Evolutionary conservation across 441 rosid genomes (phyloP).

Genomic region (Flueggea neowawraea): DNA sequence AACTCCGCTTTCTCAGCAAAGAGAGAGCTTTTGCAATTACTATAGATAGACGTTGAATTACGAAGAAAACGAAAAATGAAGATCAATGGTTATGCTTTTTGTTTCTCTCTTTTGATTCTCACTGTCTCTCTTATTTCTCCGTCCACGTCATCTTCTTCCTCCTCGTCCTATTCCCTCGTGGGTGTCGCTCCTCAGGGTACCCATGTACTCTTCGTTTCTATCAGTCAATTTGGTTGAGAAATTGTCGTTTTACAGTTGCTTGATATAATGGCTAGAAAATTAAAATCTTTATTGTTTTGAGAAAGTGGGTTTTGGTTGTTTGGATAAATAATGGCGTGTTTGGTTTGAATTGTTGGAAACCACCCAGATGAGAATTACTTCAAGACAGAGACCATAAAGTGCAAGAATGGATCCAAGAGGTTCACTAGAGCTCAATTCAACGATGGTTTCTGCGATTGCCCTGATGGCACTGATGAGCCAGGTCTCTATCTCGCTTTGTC

Average conservation of each 20-base stretch:
- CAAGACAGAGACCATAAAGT: conserved; percentile 53
- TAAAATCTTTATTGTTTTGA: neutral
- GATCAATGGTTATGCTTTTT: neutral
- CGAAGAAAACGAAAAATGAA: conserved; percentile 10
- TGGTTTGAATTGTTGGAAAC: neutral
- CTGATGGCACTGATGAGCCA: conserved; percentile 94
- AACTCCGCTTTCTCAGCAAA: too few species aligned
- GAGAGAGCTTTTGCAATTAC: too few species aligned
- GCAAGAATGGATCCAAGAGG: conserved; percentile 81
- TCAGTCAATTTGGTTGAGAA: neutral
- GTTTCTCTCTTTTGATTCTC: conserved; percentile 1
- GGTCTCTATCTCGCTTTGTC: conserved; percentile 30
- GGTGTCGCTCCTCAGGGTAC: conserved; percentile 31
- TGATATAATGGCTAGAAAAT: too few species aligned
- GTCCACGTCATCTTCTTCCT: conserved; percentile 10
- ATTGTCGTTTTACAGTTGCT: too few species aligned
- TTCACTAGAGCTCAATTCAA: conserved; percentile 78
- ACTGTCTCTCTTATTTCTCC: conserved; percentile 4
- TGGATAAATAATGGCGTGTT: neutral
- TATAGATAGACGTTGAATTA: too few species aligned
- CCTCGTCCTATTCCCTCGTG: conserved; percentile 12
- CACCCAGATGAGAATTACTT: conserved; percentile 70
- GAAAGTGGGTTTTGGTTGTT: neutral
- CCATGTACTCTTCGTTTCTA: too few species aligned
- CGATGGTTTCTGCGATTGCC: conserved; percentile 91